These are phyloP conservation scores for Diplocarpon mali DNA, from an alignment of 2,329 filamentous ascomycete species.

Conservation along the genomic window DNA sequence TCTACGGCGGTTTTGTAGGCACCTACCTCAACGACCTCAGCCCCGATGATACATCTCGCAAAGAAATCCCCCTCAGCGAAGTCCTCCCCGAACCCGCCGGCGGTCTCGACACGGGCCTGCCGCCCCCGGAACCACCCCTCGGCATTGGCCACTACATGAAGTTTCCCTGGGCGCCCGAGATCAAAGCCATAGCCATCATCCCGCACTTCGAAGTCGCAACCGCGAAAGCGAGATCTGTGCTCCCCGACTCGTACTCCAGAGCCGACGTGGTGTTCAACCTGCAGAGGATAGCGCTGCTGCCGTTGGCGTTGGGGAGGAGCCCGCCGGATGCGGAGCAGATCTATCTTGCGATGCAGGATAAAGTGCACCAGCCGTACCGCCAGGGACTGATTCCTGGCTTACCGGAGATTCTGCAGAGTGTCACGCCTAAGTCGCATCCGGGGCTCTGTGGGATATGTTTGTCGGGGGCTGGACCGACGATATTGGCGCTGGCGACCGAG, in stretches of 20 bases:
- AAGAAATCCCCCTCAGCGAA: constrained; percentile 89
- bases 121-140: constrained; percentile 76
- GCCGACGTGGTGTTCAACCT: constrained; percentile 87
- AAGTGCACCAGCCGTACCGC: constrained; percentile 93
- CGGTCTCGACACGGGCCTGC: constrained; percentile 78
- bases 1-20: constrained; percentile 93
- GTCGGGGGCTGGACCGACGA: constrained; percentile 89
- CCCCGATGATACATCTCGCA: constrained; percentile 78
- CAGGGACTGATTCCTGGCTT: constrained; percentile 85
- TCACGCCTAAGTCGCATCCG: constrained; percentile 77
- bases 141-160: constrained; percentile 95
- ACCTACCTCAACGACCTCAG: constrained; percentile 90
- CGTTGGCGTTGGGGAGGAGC: constrained; percentile 77
- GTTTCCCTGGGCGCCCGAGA: constrained; percentile 86
- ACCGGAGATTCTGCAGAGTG: constrained; percentile 79
- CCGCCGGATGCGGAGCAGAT: constrained; percentile 90
- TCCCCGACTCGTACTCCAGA: constrained; percentile 69
- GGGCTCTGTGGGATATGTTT: constrained; percentile 90
- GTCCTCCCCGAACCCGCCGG: constrained; percentile 85
- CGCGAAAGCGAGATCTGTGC: constrained; percentile 74
- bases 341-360: constrained; percentile 97
- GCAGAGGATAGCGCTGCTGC: constrained; percentile 83
- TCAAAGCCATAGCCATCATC: constrained; percentile 95
- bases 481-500: constrained; percentile 80
- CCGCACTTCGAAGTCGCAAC: constrained; percentile 95